phyloP scores from a whole-genome alignment of 306 rosid genomes.

The Trichosanthes cucumerina region DNA sequence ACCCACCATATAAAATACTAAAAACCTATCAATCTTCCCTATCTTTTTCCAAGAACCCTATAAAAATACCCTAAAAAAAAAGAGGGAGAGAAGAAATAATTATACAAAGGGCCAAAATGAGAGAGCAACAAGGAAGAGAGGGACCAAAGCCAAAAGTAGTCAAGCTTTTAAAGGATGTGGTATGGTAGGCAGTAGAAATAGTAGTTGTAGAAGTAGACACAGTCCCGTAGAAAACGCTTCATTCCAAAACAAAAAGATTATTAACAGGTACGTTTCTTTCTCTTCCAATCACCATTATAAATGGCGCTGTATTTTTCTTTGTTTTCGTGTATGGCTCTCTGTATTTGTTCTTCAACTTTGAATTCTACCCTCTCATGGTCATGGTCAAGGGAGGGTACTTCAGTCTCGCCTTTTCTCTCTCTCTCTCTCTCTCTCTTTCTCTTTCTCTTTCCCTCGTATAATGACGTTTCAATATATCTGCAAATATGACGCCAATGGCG shows the following conservation, averaged over 20 bases:
- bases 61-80: background rate
- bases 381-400: background rate
- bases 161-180: background rate
- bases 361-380: background rate
- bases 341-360: background rate
- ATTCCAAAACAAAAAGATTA: background rate
- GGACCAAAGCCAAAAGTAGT: background rate
- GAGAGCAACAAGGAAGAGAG: background rate
- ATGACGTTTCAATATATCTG: background rate
- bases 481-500: background rate
- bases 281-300: background rate
- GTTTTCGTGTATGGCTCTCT: background rate
- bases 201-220: background rate
- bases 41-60: conserved; percentile 20
- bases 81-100: background rate
- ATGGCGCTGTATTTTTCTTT: background rate
- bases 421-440: background rate
- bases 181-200: background rate
- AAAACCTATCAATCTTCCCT: background rate
- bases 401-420: background rate
- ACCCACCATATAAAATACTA: conserved; percentile 1
- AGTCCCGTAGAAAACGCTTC: background rate
- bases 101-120: background rate
- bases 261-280: background rate
- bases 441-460: background rate